A percentile compares a stretch with the other conserved stretches of the same genome.
These are phyloP conservation scores for Talaromyces albobiverticillius DNA, from an alignment of 2,329 filamentous ascomycete genomes.

Conservation along the genomic window DNA sequence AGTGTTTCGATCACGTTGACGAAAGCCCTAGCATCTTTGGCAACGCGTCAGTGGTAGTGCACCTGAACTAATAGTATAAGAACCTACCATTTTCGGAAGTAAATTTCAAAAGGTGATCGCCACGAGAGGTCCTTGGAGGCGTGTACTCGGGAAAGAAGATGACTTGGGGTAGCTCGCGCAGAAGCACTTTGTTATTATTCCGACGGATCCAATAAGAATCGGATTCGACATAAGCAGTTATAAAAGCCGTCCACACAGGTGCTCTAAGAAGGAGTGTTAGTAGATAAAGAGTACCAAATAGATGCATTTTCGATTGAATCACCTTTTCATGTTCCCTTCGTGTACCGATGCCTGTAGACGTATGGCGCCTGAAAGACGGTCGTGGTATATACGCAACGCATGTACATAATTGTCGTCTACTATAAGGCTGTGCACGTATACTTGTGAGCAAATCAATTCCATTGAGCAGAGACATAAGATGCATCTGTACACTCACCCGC, in stretches of 20 bases:
- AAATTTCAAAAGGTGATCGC: slow-evolving; percentile 42
- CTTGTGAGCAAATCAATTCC: slow-evolving; percentile 16
- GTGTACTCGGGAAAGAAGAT: slow-evolving; percentile 53
- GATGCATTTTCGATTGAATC: slow-evolving; percentile 15
- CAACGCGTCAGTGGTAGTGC: background rate
- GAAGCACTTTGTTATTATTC: slow-evolving; percentile 42
- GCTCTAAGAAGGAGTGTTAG: slow-evolving; percentile 31
- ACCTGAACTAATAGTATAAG: background rate
- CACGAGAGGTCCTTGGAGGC: slow-evolving; percentile 33
- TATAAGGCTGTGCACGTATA: slow-evolving; percentile 43
- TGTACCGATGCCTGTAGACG: slow-evolving; percentile 57
- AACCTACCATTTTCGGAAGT: slow-evolving; percentile 29
- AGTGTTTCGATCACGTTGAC: slow-evolving; percentile 31
- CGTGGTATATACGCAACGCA: slow-evolving; percentile 54
- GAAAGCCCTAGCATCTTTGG: slow-evolving; percentile 39
- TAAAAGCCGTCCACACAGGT: slow-evolving; percentile 61
- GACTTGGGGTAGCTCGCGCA: slow-evolving; percentile 52
- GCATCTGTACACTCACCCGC: slow-evolving; percentile 41
- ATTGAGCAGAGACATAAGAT: background rate
- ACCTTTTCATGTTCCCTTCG: slow-evolving; percentile 51
- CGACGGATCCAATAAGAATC: slow-evolving; percentile 50
- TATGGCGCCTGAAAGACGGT: slow-evolving; percentile 50
- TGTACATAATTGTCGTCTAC: slow-evolving; percentile 52
- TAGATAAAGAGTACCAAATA: background rate
- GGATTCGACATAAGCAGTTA: slow-evolving; percentile 47